A percentile compares a stretch with the other conserved stretches of the same genome.
Evolutionary conservation across 2,329 filamentous ascomycete species (phyloP).

Genomic region (Paraphaeosphaeria sporulosa): DNA sequence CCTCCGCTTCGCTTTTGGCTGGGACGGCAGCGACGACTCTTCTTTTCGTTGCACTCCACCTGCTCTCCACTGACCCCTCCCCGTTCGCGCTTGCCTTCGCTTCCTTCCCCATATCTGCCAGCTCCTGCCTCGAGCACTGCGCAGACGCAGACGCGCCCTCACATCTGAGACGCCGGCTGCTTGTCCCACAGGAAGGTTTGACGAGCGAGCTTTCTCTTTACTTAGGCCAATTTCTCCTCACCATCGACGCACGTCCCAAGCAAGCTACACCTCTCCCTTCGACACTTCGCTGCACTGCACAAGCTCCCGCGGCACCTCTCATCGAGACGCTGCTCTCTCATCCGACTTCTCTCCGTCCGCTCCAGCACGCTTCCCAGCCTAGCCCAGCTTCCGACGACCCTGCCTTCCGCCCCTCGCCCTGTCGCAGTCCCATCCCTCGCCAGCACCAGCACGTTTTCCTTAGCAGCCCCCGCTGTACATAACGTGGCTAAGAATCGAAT

Average conservation of each 20-base stretch:
- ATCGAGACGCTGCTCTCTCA: slow-evolving; percentile 36
- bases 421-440: slow-evolving; percentile 41
- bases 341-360: slow-evolving; percentile 40
- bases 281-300: slow-evolving; percentile 42
- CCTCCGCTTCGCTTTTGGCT: slow-evolving; percentile 25
- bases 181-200: slow-evolving; percentile 48
- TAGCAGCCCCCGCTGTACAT: slow-evolving; percentile 77
- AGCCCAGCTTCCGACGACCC: slow-evolving; percentile 45
- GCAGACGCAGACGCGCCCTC: slow-evolving; percentile 27
- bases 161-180: slow-evolving; percentile 32
- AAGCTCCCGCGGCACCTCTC: slow-evolving; percentile 40
- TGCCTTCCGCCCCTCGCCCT: slow-evolving; percentile 36
- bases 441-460: slow-evolving; percentile 92
- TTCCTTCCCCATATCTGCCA: slow-evolving; percentile 22
- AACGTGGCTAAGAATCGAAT: slow-evolving; percentile 58
- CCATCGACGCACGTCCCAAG: slow-evolving; percentile 37
- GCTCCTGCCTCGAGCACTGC: slow-evolving; percentile 28
- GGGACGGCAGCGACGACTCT: slow-evolving; percentile 21
- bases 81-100: slow-evolving; percentile 26
- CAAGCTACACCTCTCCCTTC: slow-evolving; percentile 32
- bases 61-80: slow-evolving; percentile 23
- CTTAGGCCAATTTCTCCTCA: slow-evolving; percentile 42
- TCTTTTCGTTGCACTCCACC: slow-evolving; percentile 27
- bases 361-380: slow-evolving; percentile 41
- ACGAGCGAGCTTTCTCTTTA: slow-evolving; percentile 50